These are phyloP conservation scores for Verticillium tricorpus DNA, from an alignment of 2,329 filamentous ascomycete species.

Conservation along the genomic window DNA sequence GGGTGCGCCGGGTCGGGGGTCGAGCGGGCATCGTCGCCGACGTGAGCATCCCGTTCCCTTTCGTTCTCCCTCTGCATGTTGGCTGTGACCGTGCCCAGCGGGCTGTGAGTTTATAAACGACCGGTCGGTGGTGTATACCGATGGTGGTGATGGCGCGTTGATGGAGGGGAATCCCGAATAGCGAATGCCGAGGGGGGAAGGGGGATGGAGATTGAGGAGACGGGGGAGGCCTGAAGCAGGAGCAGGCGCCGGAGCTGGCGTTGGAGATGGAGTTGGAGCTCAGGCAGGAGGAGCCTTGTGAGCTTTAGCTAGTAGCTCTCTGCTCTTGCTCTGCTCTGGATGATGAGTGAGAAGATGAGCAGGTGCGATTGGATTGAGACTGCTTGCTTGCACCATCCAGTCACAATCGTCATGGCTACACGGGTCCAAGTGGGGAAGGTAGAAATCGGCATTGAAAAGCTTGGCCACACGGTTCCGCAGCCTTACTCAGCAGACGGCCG, in stretches of 20 bases:
- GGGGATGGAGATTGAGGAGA: not conserved
- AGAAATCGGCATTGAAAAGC: not conserved
- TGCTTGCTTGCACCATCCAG: not conserved
- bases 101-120: not conserved
- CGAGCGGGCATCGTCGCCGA: not conserved
- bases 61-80: not conserved
- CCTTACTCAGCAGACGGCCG: not conserved
- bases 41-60: not conserved
- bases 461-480: not conserved
- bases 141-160: not conserved
- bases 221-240: not conserved
- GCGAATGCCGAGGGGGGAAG: not conserved
- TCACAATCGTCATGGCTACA: not conserved
- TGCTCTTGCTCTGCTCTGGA: not conserved
- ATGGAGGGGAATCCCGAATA: not conserved
- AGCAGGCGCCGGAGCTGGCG: not conserved
- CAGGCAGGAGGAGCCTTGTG: not conserved
- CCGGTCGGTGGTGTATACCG: not conserved
- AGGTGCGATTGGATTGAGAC: not conserved
- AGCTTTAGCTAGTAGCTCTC: not conserved
- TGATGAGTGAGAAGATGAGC: not conserved
- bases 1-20: constrained; percentile 27
- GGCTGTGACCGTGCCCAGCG: not conserved
- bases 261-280: not conserved
- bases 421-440: not conserved